phyloP scores from a whole-genome alignment of 2,329 filamentous ascomycete genomes.

The Onygena corvina region DNA sequence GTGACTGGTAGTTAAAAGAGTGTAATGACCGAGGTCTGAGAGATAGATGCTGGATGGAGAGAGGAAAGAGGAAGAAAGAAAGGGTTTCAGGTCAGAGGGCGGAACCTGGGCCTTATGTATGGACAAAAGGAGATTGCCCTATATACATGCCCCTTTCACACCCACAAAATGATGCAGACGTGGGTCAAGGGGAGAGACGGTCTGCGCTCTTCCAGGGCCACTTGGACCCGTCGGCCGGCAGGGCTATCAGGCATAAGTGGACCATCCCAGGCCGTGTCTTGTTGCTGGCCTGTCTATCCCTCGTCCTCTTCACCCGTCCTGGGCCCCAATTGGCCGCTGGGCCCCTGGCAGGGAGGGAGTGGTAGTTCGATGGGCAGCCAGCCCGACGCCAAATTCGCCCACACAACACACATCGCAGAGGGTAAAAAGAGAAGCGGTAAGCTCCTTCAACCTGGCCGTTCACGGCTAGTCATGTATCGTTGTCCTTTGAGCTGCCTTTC shows the following conservation, averaged over 20 bases:
- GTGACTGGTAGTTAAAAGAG: slow-evolving; percentile 30
- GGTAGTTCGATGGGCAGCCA: neutral
- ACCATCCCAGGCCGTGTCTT: neutral
- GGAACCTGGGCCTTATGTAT: slow-evolving; percentile 15
- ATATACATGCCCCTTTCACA: neutral
- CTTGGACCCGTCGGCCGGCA: neutral
- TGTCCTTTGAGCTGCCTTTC: too few relatives aligned
- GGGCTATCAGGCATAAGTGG: neutral
- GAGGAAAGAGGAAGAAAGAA: slow-evolving; percentile 21
- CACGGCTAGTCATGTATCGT: too few relatives aligned
- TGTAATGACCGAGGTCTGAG: slow-evolving; percentile 35
- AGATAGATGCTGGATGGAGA: slow-evolving; percentile 24
- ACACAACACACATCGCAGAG: too few relatives aligned
- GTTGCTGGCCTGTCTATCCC: neutral
- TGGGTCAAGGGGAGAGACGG: neutral
- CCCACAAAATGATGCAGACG: slow-evolving; percentile 1
- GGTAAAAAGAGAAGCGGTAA: too few relatives aligned
- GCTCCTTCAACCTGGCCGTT: too few relatives aligned
- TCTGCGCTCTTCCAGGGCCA: too few relatives aligned
- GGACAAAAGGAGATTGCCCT: slow-evolving; percentile 16
- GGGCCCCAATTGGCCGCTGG: neutral
- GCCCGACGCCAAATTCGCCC: neutral
- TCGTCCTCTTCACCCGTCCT: neutral
- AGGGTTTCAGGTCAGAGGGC: slow-evolving; percentile 13
- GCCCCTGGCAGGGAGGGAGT: neutral